A percentile compares a stretch with the other conserved stretches of the same genome.
phyloP scores from a whole-genome alignment of 495 filamentous ascomycete species.

The Parathielavia hyrcaniae region DNA sequence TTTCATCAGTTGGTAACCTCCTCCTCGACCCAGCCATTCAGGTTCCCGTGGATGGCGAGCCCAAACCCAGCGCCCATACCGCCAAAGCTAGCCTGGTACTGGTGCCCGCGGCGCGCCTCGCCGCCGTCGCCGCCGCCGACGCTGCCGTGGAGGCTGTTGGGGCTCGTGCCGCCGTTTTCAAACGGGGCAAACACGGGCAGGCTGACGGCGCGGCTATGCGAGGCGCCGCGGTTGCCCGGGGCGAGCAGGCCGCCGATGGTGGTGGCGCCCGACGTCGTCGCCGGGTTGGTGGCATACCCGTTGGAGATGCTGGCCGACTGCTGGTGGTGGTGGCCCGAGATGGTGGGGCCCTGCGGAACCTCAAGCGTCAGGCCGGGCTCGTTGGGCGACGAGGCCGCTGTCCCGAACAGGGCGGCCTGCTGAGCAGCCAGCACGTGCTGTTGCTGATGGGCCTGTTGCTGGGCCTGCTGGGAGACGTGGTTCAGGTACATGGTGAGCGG shows the following conservation, averaged over 20 bases:
- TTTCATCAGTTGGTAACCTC: conserved; percentile 46
- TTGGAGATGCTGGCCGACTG: conserved; percentile 57
- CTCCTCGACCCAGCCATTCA: conserved; percentile 54
- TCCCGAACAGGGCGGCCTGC: conserved; percentile 56
- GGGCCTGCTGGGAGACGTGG: conserved; percentile 74
- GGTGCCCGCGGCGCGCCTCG: conserved; percentile 47
- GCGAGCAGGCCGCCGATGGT: conserved; percentile 70
- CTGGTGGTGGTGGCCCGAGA: conserved; percentile 59
- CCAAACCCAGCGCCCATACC: conserved; percentile 47
- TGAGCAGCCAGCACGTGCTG: conserved; percentile 55
- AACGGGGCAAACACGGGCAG: conserved; percentile 59
- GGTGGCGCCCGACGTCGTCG: conserved; percentile 51
- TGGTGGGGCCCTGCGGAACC: conserved; percentile 48
- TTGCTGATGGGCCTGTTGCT: conserved; percentile 67
- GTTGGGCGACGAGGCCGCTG: conserved; percentile 50
- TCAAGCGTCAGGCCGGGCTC: conserved; percentile 45
- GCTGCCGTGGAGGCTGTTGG: conserved; percentile 41
- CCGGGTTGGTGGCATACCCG: conserved; percentile 48
- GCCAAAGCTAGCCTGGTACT: conserved; percentile 51
- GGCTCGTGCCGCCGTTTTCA: conserved; percentile 46
- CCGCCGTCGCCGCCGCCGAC: conserved; percentile 36
- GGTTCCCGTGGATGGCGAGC: conserved; percentile 45
- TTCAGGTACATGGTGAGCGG: conserved; percentile 91
- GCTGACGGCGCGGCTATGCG: conserved; percentile 79
- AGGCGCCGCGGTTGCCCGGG: conserved; percentile 58